Evolutionary conservation across 192 early-diverging fungal genomes (phyloP).

Genomic region (Rhizophagus prolifer): DNA sequence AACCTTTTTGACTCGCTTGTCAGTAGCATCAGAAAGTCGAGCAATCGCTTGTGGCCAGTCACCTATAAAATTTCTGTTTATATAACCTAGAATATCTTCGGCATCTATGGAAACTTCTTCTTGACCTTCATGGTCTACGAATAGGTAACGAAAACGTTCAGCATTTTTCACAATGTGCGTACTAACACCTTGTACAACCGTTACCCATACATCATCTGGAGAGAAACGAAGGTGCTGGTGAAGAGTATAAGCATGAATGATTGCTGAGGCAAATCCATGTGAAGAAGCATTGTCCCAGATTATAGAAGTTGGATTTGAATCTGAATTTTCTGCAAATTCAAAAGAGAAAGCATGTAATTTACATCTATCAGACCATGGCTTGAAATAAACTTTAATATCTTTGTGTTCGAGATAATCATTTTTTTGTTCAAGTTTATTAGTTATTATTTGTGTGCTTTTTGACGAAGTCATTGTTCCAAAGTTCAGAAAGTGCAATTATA

Average conservation of each 20-base stretch:
- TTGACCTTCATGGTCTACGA: slow-evolving; percentile 17
- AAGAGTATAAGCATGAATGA: slow-evolving; percentile 8
- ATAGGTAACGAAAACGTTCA: slow-evolving; percentile 18
- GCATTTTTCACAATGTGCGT: neutral
- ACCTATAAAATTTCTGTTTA: neutral
- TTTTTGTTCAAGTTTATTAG: neutral
- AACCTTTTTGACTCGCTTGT: slow-evolving; percentile 2
- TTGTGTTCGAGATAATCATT: neutral
- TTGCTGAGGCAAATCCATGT: slow-evolving; percentile 20
- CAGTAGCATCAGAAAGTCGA: neutral
- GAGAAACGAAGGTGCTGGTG: slow-evolving; percentile 20
- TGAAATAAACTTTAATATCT: neutral
- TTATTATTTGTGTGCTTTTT: neutral
- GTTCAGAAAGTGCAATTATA: too few relatives aligned
- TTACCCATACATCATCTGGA: slow-evolving; percentile 27
- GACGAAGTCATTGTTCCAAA: neutral
- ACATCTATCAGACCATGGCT: neutral
- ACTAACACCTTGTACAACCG: slow-evolving; percentile 23
- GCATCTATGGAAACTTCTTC: neutral
- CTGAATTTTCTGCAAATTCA: neutral
- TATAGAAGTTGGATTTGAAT: neutral
- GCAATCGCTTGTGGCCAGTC: slow-evolving; percentile 16
- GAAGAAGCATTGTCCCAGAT: neutral
- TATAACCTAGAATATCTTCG: neutral
- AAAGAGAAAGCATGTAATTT: neutral